Conservation (phyloP, 2,329 filamentous ascomycete species). For the Gyromitra esculenta region DNA sequence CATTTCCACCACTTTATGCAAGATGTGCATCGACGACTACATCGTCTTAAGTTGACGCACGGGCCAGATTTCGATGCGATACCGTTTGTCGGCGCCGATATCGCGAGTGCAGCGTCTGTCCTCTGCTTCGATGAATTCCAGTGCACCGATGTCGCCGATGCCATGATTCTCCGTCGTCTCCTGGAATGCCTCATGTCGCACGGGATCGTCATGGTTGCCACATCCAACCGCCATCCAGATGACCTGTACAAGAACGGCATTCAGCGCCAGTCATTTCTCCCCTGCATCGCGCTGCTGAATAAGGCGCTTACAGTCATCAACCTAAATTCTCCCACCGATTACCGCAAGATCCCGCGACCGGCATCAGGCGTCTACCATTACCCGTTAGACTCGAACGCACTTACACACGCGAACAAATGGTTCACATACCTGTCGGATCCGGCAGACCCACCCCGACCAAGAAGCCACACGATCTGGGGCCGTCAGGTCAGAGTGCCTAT, state of each 20-base stretch:
- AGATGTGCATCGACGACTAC: constrained; percentile 88
- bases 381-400: constrained; percentile 79
- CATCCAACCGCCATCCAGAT: constrained; percentile 93
- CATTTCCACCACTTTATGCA: constrained; percentile 99
- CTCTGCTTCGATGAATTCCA: constrained; percentile 99
- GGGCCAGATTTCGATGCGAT: constrained; percentile 90
- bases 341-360: constrained; percentile 93
- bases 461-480: constrained; percentile 89
- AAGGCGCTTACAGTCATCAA: constrained; percentile 86
- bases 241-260: constrained; percentile 99
- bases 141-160: constrained; percentile 96
- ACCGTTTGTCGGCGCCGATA: constrained; percentile 92
- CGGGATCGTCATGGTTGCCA: constrained; percentile 95
- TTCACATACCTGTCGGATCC: constrained; percentile 92
- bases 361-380: constrained; percentile 94
- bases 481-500: constrained; percentile 86
- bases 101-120: constrained; percentile 83
- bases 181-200: constrained; percentile 93
- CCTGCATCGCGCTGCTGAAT: constrained; percentile 92
- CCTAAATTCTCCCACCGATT: constrained; percentile 93
- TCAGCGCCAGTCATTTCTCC: constrained; percentile 92
- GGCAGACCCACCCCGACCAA: constrained; percentile 78
- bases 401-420: constrained; percentile 89
- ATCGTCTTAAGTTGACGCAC: constrained; percentile 87
- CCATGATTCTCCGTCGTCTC: constrained; percentile 93